phyloP scores from a whole-genome alignment of 208 protist genomes.

The Strigomonas culicis region DNA sequence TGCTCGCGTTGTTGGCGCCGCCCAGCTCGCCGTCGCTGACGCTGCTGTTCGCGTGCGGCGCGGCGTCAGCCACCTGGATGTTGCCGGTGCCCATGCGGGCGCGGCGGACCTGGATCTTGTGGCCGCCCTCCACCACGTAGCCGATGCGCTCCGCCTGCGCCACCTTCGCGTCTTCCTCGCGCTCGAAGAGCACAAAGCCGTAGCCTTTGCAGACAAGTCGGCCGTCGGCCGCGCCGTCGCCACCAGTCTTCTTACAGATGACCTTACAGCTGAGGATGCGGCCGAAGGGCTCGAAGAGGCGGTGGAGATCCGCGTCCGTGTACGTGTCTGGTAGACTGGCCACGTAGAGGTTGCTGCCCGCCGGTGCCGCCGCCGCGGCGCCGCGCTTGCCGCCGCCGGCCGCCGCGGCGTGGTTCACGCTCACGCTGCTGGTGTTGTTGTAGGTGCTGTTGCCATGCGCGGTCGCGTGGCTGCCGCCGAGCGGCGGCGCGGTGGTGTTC shows the following conservation, averaged over 20 bases:
- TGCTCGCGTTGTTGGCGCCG: too few species aligned
- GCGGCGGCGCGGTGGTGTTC: neutral
- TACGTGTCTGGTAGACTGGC: constrained; percentile 50
- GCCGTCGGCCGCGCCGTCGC: constrained; percentile 19
- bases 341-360: constrained; percentile 70
- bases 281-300: constrained; percentile 62
- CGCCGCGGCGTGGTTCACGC: too few species aligned
- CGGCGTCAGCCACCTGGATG: constrained; percentile 17
- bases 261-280: constrained; percentile 59
- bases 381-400: constrained; percentile 17
- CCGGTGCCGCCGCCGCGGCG: constrained; percentile 9
- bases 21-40: too few species aligned
- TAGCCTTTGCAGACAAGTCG: constrained; percentile 63
- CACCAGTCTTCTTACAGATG: constrained; percentile 34
- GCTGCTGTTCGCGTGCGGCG: neutral
- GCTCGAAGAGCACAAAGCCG: constrained; percentile 76
- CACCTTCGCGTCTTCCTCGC: constrained; percentile 34
- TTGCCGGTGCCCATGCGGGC: constrained; percentile 35
- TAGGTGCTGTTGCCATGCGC: neutral
- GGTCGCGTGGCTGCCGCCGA: neutral
- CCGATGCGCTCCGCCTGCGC: constrained; percentile 62
- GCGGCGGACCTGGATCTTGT: constrained; percentile 65
- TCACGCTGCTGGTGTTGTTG: neutral
- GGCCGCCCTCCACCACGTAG: constrained; percentile 38
- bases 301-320: constrained; percentile 45